Percentiles rank a stretch among this genome's conserved stretches.
phyloP scores from a whole-genome alignment of 2,329 filamentous ascomycete species.

The Alternaria conjuncta region DNA sequence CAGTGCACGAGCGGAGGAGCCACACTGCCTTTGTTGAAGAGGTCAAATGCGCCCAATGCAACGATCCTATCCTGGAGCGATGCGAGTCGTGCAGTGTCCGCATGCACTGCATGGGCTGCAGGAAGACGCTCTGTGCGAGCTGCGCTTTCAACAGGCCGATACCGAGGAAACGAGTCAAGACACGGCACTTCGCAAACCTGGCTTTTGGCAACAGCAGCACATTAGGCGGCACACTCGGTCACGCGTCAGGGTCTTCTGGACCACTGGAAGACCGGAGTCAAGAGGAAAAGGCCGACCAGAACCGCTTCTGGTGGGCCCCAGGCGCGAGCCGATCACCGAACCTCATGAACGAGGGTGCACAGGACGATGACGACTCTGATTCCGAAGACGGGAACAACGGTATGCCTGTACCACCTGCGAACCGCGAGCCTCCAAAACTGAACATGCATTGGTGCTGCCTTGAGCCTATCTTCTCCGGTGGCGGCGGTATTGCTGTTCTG shows the following conservation, averaged over 20 bases:
- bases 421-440: conserved; percentile 55
- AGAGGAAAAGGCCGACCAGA: conserved; percentile 28
- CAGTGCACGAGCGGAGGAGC: conserved; percentile 61
- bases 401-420: conserved; percentile 42
- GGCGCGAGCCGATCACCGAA: conserved; percentile 62
- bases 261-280: conserved; percentile 31
- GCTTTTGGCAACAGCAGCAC: conserved; percentile 43
- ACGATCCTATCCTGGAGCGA: conserved; percentile 60
- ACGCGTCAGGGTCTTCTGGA: conserved; percentile 37
- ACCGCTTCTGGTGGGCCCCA: conserved; percentile 66
- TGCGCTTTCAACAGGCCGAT: conserved; percentile 64
- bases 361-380: conserved; percentile 48
- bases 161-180: conserved; percentile 50
- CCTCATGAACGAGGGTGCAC: conserved; percentile 61
- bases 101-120: conserved; percentile 67
- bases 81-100: conserved; percentile 67
- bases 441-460: conserved; percentile 67
- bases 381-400: conserved; percentile 47
- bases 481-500: conserved; percentile 64
- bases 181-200: conserved; percentile 46
- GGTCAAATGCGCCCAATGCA: conserved; percentile 62
- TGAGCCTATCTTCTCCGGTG: conserved; percentile 65
- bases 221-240: conserved; percentile 33
- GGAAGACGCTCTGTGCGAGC: conserved; percentile 65
- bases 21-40: conserved; percentile 61